Base-by-base conservation (phyloP, 352 stramenopile species). In the Pythium guiyangense region DNA sequence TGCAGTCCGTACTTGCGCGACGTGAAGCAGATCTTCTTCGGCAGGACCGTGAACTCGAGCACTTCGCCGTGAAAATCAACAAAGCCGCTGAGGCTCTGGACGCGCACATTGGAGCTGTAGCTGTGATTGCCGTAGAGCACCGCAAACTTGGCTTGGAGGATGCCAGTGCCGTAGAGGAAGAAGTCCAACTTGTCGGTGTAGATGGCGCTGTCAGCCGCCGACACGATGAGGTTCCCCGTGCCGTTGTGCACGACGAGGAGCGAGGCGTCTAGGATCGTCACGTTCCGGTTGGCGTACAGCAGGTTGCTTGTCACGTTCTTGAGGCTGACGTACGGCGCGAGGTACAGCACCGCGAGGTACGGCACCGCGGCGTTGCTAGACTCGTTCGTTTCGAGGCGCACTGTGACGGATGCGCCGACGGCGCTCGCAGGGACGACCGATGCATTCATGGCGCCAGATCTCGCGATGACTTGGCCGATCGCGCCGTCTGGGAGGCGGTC, bases 201-300 rank as follows among this genome's bases (percentile, higher is more conserved):
- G 20, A 54, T 20, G 3, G 49, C 20, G 34, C 49, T 54, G 34
- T 46, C 34, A 4, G 14, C 31, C 9, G 49, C 49, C 2, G 34
- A 35, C 11, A 54, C 34, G 34, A 54, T 46, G 20, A 54, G 9
- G 49, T 46, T 46, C n/a, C 49, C 49, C 1, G 49, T 35, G 31
- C 49, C 49, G 31, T 54, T 54, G 29, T 22, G n/a, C 8, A 46
- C 11, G n/a, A 54, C 49, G 12, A 25, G 15, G n/a, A 54, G 34
- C 20, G 49, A 22, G 34, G 44, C 49, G 4, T 54, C 49, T 6
- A 18, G 31, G 29, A 44, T 17, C 18, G 49, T 46, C 8, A 8
- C 6, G 49, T 54, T 46, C n/a, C 31, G 29, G n/a, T 12, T 17
- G 11, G 45, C 29, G 17, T 14, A 27, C 6, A 25, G 6, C 18